phyloP scores from a whole-genome alignment of 345 rosid species.

The Aegle marmelos region DNA sequence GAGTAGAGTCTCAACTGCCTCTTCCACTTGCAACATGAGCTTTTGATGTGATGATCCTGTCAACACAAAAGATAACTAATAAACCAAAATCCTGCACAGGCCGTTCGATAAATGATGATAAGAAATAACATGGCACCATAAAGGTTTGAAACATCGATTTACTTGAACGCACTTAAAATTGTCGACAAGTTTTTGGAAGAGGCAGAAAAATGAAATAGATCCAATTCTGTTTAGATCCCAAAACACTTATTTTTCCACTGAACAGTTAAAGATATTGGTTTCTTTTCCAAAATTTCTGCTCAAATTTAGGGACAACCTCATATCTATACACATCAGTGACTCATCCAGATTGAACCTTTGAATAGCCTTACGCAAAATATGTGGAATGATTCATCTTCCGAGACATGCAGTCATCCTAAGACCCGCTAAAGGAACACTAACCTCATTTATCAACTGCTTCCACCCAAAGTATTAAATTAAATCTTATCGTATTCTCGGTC shows the following conservation, averaged over 20 bases:
- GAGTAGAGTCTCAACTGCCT: constrained; percentile 54
- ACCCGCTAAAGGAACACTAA: neutral
- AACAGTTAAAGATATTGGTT: neutral
- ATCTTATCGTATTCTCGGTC: neutral
- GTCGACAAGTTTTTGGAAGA: neutral
- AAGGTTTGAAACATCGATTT: neutral
- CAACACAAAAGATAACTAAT: constrained; percentile 11
- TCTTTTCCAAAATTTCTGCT: neutral
- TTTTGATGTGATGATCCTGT: constrained; percentile 75
- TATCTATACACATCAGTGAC: neutral
- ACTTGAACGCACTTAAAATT: neutral
- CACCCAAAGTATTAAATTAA: neutral
- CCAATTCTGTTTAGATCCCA: neutral
- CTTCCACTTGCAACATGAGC: constrained; percentile 62
- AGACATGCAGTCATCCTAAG: neutral
- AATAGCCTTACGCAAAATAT: neutral
- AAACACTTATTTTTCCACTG: neutral
- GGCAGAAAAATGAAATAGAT: neutral
- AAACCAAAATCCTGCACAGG: neutral
- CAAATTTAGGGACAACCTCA: neutral
- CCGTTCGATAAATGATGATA: constrained; percentile 4
- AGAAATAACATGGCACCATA: neutral
- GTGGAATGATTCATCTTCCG: neutral
- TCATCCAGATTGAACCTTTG: neutral
- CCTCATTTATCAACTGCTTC: neutral